Evolutionary conservation across 75 land plant genomes (phyloP), one percentile per base, ranked within the genome.

Genomic region (Picea glauca): DNA sequence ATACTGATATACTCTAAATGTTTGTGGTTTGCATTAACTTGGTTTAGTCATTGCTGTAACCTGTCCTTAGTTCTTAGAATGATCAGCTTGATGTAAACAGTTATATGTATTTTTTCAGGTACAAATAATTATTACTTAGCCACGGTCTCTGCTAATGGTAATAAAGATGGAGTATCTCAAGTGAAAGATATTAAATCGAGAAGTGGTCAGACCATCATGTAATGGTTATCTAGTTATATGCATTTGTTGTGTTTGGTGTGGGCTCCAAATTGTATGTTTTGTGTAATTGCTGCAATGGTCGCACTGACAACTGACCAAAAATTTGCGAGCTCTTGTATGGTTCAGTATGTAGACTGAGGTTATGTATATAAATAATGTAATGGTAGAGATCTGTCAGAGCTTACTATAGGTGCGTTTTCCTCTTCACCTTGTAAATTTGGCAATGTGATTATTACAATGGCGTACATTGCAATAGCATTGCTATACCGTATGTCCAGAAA

Each of bases 351-450:
- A n/a, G 13, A 38, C 46, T 38, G 1, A 50, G 38, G 13, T 43
- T 43, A n/a, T 70, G 23, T n/a, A 40, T 70, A 13, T 70, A 38
- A 20, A 43, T 68, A 70, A 70, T 70, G 73, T 70, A 70, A 70
- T 70, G 46, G 8, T n/a, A 20, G 73, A 9, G 54, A n/a, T 18
- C 17, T 13, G 72, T 20, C 9, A 70, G 73, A 70, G 73, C 26
- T 46, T 46, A 68, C 20, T 70, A 13, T 70, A 43, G 43, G 26
- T 70, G 40, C 4, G 20, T 20, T 2, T 2, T 38, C 40, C 4
- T 38, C 72, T 12, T 38, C 56, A 50, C 50, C 72, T 38, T 20
- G n/a, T 2, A n/a, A 20, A 43, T 70, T 70, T 43, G 54, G n/a
- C 20, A 17, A 20, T 68, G 46, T 38, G 50, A 8, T 43, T 5